Base-by-base conservation (phyloP, 768 basidiomycete genomes). In the Rhodotorula diobovata region DNA sequence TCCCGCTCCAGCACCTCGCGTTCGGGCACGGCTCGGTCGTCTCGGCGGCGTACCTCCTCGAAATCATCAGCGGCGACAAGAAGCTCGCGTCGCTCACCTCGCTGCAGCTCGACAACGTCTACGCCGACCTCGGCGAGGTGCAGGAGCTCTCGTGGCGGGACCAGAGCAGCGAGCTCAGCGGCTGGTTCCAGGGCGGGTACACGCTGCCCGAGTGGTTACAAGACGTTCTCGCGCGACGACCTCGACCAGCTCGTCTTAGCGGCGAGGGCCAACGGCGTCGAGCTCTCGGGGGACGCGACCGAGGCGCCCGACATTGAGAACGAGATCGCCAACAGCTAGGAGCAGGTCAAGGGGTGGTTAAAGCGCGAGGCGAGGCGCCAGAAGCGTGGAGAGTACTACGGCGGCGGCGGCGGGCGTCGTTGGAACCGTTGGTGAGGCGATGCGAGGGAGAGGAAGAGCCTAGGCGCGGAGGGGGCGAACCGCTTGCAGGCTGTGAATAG, bases 171-270 rank as follows among this genome's bases (percentile, higher is more conserved):
- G 28, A 16, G n/a, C n/a, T 53, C 28, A 2, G 15, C n/a, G 28
- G 15, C 28, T 53, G 51, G 51, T n/a, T 53, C 14, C 5, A 2
- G 14, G 51, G 30, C n/a, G 51, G 51, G 12, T 53, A 14, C 14
- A 18, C n/a, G n/a, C 51, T 53, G 28, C 51, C 51, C n/a, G 30
- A 53, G n/a, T 53, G 51, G 51, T n/a, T 30, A 28, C n/a, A 53
- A 53, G 51, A 53, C 51, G 51, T 53, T 53, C 51, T 53, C 51
- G 51, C 51, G 51, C 51, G 51, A n/a, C n/a, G 51, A 15, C n/a
- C 28, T 53, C n/a, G 51, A n/a, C 7, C n/a, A 11, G 5, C 2
- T 53, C 51, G 18, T 30, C 14, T 12, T 1, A 2, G 51, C 51
- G 10, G 11, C 12, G 14, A 15, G 15, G 51, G n/a, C 10, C n/a